A percentile compares a stretch with the other conserved stretches of the same genome.
Conservation (phyloP, 2,329 filamentous ascomycete genomes). For the Huntiella moniliformis region DNA sequence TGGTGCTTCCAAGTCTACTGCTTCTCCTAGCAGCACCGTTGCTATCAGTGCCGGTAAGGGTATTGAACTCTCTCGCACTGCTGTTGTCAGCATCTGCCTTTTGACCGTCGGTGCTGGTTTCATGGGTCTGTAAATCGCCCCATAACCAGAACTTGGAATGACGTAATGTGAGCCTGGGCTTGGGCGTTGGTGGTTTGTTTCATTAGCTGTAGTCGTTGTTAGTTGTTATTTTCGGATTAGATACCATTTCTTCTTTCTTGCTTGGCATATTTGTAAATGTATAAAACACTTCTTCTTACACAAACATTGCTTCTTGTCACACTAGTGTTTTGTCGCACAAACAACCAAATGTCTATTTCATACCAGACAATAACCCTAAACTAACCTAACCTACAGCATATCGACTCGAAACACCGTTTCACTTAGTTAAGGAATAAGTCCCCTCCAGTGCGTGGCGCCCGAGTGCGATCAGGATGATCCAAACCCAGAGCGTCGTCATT, state of each 20-base stretch:
- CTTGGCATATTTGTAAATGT: background rate
- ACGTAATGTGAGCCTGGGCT: no score
- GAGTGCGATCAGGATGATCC: conserved; percentile 45
- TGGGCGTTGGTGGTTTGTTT: background rate
- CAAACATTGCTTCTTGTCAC: no score
- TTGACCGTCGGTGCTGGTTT: conserved; percentile 11
- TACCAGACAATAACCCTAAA: no score
- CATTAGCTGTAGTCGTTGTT: background rate
- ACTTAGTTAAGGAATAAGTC: conserved; percentile 36
- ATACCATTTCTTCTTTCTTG: background rate
- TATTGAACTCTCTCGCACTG: conserved; percentile 7
- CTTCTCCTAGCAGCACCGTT: conserved; percentile 1
- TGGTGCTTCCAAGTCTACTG: background rate
- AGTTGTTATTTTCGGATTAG: background rate
- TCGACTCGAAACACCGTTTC: background rate
- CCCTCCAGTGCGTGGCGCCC: conserved; percentile 37
- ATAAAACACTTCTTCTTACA: no score
- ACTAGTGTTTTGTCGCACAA: no score
- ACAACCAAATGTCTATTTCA: no score
- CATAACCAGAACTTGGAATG: no score
- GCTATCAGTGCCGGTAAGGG: conserved; percentile 2
- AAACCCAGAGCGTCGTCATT: conserved; percentile 46
- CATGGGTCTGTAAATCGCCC: conserved; percentile 6
- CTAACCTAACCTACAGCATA: background rate
- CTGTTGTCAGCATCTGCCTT: conserved; percentile 9